Base-by-base conservation (phyloP, 108 stramenopile species). In the Thalassiosira profunda region DNA sequence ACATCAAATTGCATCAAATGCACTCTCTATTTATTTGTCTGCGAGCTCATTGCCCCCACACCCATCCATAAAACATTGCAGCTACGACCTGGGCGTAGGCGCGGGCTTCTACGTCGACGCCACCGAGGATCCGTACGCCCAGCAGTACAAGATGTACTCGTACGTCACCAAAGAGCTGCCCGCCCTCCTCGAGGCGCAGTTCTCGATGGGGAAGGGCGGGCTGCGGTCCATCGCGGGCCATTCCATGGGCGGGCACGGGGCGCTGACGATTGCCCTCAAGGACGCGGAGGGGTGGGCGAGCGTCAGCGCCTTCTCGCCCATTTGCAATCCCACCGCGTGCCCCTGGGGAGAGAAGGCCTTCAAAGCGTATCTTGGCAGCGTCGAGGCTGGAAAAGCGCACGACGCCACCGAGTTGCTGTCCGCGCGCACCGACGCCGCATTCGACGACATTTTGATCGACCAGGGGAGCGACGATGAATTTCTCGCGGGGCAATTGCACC, bases 281-380 rank as follows among this genome's bases (percentile, higher is more conserved):
- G 65, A 88, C 62, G 82, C 76, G 29, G 45, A 29, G 1, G 60
- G 36, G 12, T 90, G 80, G 72, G 51, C 60, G 11, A 75, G 75
- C 43, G 99, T 98, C 1, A 89, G 87, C 15, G 97, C 97, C 4
- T 98, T 99, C 63, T 66, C 96, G 14, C 98, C 99, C 26, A 98
- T 99, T 58, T 96, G 89, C 68, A 91, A 99, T 79, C 98, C 98
- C 2, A 85, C 92, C 5, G 72, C 67, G 11, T 94, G 94, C 52
- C 95, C 96, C 15, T 99, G 99, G 99, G 99, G 99, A 26, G 61
- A 95, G 23, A 98, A 98, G 70, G 99, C 99, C 4, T 98, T 99
- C 79, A 64, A 77, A 12, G 90, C 87, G 9, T 99, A 99, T 67
- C 76, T 98, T 0, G 97, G 96, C 29, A 69, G 74, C 15, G 92